These are phyloP conservation scores for Grosmannia serpens DNA, from an alignment of 2,329 filamentous ascomycete genomes.

Conservation along the genomic window DNA sequence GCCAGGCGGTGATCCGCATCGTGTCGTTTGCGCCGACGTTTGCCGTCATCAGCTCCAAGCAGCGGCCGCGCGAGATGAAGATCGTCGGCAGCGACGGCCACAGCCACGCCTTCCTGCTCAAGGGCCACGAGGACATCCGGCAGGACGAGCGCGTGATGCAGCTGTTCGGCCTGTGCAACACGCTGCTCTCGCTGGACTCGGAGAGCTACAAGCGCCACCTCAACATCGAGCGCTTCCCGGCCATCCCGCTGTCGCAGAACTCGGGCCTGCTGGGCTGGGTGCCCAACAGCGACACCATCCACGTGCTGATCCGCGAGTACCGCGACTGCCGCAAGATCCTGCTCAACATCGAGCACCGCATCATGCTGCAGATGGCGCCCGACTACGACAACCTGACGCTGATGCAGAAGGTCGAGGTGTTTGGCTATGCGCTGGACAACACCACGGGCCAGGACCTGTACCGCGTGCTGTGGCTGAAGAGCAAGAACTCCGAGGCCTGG, in stretches of 20 bases:
- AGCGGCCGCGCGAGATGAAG: slow-evolving; percentile 81
- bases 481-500: slow-evolving; percentile 96
- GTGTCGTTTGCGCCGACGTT: slow-evolving; percentile 82
- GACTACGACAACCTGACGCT: slow-evolving; percentile 97
- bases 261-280: slow-evolving; percentile 95
- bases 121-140: slow-evolving; percentile 98
- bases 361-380: slow-evolving; percentile 99
- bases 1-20: slow-evolving; percentile 68
- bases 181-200: slow-evolving; percentile 80
- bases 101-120: slow-evolving; percentile 79
- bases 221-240: slow-evolving; percentile 89
- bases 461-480: slow-evolving; percentile 96
- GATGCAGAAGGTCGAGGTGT: slow-evolving; percentile 99
- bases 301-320: slow-evolving; percentile 94
- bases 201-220: slow-evolving; percentile 96
- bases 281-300: slow-evolving; percentile 91
- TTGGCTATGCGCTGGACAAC: slow-evolving; percentile 97
- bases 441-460: slow-evolving; percentile 98
- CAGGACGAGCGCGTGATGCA: slow-evolving; percentile 99
- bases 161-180: slow-evolving; percentile 95
- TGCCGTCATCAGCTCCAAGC: slow-evolving; percentile 91
- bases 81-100: slow-evolving; percentile 81
- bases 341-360: slow-evolving; percentile 97
- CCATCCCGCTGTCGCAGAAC: slow-evolving; percentile 93
- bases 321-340: slow-evolving; percentile 94